phyloP scores from a whole-genome alignment of 495 filamentous ascomycete genomes.

The Oleoguttula mirabilis region DNA sequence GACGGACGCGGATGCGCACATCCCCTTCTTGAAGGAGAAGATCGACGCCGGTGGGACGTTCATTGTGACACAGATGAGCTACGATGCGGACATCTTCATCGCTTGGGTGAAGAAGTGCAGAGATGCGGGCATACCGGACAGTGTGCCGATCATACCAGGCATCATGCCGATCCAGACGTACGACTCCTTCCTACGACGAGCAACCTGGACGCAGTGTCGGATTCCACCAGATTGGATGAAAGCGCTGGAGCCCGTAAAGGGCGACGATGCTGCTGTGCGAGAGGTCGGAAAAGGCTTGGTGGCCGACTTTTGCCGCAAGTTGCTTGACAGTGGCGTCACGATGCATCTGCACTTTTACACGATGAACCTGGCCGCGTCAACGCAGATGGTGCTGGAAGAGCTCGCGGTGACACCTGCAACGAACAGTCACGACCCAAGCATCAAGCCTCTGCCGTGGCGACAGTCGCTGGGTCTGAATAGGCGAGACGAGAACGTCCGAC shows the following conservation, averaged over 20 bases:
- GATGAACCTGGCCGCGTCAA: slow-evolving; percentile 96
- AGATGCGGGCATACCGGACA: slow-evolving; percentile 58
- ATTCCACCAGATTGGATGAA: slow-evolving; percentile 72
- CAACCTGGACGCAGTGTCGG: slow-evolving; percentile 73
- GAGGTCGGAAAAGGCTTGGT: slow-evolving; percentile 82
- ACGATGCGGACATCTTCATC: slow-evolving; percentile 90
- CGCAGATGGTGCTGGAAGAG: slow-evolving; percentile 85
- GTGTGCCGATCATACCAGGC: slow-evolving; percentile 81
- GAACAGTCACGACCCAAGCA: slow-evolving; percentile 59
- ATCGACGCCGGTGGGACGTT: slow-evolving; percentile 89
- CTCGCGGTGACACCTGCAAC: slow-evolving; percentile 54
- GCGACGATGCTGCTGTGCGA: slow-evolving; percentile 84
- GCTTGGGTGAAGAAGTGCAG: slow-evolving; percentile 78
- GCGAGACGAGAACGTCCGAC: slow-evolving; percentile 87
- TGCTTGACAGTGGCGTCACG: slow-evolving; percentile 62
- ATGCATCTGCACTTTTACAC: slow-evolving; percentile 96
- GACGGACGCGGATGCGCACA: slow-evolving; percentile 65
- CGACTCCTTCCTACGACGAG: slow-evolving; percentile 76
- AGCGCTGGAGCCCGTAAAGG: slow-evolving; percentile 83
- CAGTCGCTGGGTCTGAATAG: slow-evolving; percentile 82
- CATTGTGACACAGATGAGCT: slow-evolving; percentile 98
- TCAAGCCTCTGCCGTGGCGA: slow-evolving; percentile 85
- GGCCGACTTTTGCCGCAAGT: slow-evolving; percentile 80
- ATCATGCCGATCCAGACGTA: slow-evolving; percentile 99
- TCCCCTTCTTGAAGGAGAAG: slow-evolving; percentile 95